Evolutionary conservation across 176 grass and related monocot genomes (phyloP), one percentile per base, ranked within the genome.

Genomic region (Paspalum notatum): DNA sequence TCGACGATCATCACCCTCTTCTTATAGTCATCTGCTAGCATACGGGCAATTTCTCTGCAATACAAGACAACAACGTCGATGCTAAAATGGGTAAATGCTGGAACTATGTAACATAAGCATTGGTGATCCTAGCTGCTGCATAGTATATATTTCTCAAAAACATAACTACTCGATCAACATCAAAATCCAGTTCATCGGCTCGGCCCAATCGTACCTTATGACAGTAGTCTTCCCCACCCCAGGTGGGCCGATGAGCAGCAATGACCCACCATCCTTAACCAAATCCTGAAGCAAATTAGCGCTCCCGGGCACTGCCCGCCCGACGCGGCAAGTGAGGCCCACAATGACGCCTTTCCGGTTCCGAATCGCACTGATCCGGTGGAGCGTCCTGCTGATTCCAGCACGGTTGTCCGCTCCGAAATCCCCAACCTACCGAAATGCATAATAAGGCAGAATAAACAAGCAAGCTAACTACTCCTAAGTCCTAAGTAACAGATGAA

Each of bases 1-100:
- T 95, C 95, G 75, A 98, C 90, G 79, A 98, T 98, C 81, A 98
- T 91, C 26, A 98, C 90, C 45, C 88, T 68, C 81, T 91, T 98
- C 39, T 86, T 90, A 46, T 93, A 93, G 61, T 98, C 92, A 86
- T 98, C 95, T 39, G 92, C 90, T 45, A 93, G 82, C 79, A 98
- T 88, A 21, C 88, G 77, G 10, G 95, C 92, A 56, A 98, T 98
- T 78, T 98, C 92, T 93, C 95, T 98, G 86, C 63, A 77, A 59
- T 39, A 78, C 22, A 66, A 49, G 53, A 27, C 22, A 55, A 56
- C 0, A 26, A 15, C 32, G 26, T 21, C 22, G 22, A 80, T 74
- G 9, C 59, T 81, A 41, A 52, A 68, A 46, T 44, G 4, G 53
- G 32, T n/a, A 21, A 5, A 37, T 32, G 27, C 10, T 52, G 9